Base-by-base conservation (phyloP, 1,284 basidiomycete genomes). In the Cutaneotrichosporon cavernicola region DNA sequence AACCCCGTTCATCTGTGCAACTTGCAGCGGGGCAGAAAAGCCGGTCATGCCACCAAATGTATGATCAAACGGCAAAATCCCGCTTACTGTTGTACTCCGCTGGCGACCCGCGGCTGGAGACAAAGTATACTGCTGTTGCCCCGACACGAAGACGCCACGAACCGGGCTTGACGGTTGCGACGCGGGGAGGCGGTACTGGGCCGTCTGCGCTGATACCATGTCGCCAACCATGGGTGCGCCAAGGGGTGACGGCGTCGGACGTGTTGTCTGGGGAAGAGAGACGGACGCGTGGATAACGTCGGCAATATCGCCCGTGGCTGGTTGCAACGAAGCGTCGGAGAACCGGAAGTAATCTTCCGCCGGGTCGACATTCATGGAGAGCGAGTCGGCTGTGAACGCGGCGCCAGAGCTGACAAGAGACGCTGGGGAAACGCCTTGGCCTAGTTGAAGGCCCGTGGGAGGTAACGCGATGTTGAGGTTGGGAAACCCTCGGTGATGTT, bases 141-240 rank as follows among this genome's bases (percentile, higher is more conserved):
- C 70, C 7, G 68, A 62, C n/a, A 66, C 61, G 50, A 71, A 74
- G 32, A 69, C 71, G 7, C 70, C 71, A 30, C 76, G 65, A 6
- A 73, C 72, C 0, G 78, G 78, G 62, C 71, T 73, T 2, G 75
- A 72, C 0, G 78, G 78, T 58, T 80, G 78, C 2, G 75, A 76
- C 3, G 75, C 76, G 0, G 78, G 78, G 21, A 73, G 60, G 14
- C 76, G 66, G 56, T 74, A 73, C 16, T 65, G 36, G 10, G 55
- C 30, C 4, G 52, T 13, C 9, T 46, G 21, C 6, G 30, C 53
- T 7, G 55, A 36, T 31, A 52, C 5, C 49, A 50, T 50, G 22
- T 22, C 51, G 7, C 51, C 51, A 8, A 13, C 31, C 31, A 53
- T 18, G 6, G 30, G 26, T 7, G 4, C 18, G 9, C 51, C 51